Evolutionary conservation across 1,284 basidiomycete species (phyloP), one percentile per base, ranked within the genome.

Genomic region (Pseudozyma sp.): DNA sequence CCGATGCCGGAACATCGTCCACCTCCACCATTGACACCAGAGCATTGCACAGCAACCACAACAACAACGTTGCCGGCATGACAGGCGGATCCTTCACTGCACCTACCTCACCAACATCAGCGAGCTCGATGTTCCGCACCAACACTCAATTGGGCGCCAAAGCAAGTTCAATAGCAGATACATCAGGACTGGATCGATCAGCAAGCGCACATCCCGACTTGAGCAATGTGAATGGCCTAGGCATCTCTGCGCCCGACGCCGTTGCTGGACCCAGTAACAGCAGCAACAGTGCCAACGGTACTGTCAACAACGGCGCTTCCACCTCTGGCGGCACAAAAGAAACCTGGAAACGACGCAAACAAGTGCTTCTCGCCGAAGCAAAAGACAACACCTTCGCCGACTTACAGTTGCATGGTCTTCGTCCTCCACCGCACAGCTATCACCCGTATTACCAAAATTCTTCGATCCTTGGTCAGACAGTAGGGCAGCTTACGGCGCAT

Each of bases 381-480:
- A 70, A 71, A 45, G 73, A 81, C 49, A 65, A 79, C 48, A 73
- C 71, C 25, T 68, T 79, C 31, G 79, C 79, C 18, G 68, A 82
- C 55, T 76, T 80, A 18, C 79, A 82, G 21, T 59, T 74, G 2
- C 77, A 77, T 44, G 77, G 77, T 19, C 31, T 78, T 4, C 73
- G 77, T 14, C 77, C 77, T 12, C 77, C 77, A 11, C 73, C 73
- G 5, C 55, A 76, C 53, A 50, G 35, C 52, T 76, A 68, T 44
- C 67, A 72, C 14, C 68, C 65, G 0, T 71, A 71, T 38, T 76
- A 76, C 45, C 56, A 65, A 35, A 58, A 76, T 68, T 63, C 70
- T 18, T 54, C 70, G 63, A 64, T 67, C 53, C 59, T 71, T 48
- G 67, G 72, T 10, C 64, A 59, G 16, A 59, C 70, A 1, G 62